Conservation (phyloP, 768 basidiomycete species). For the Kondoa subrosea region DNA sequence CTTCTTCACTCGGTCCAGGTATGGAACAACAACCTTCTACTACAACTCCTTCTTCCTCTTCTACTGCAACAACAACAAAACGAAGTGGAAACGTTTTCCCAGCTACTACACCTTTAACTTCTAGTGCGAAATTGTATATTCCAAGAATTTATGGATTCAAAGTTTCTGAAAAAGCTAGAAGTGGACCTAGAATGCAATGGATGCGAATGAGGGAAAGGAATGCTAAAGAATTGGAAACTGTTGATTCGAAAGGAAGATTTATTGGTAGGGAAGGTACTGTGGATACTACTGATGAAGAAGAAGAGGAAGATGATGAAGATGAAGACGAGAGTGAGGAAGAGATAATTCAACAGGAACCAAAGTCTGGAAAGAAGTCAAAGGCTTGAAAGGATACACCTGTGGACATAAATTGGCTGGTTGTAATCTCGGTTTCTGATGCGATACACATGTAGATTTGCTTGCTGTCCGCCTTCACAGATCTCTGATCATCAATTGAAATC, state of each 20-base stretch:
- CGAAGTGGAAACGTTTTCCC: slow-evolving; percentile 10
- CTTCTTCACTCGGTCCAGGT: too few relatives aligned
- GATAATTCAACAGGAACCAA: neutral
- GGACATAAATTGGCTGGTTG: too few relatives aligned
- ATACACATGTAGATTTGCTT: neutral
- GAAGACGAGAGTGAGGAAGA: slow-evolving; percentile 7
- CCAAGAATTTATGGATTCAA: slow-evolving; percentile 95
- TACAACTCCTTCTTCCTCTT: neutral
- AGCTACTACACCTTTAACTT: slow-evolving; percentile 22
- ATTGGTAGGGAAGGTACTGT: neutral
- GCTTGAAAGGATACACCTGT: too few relatives aligned
- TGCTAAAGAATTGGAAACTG: slow-evolving; percentile 60
- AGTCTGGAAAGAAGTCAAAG: too few relatives aligned
- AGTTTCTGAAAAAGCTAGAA: slow-evolving; percentile 85
- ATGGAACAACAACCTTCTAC: slow-evolving; percentile 18
- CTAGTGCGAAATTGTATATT: slow-evolving; percentile 50
- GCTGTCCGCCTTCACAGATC: neutral
- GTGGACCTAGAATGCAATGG: slow-evolving; percentile 95
- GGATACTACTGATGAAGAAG: neutral
- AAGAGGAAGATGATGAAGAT: slow-evolving; percentile 5
- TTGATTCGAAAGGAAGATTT: slow-evolving; percentile 34
- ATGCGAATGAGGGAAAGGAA: slow-evolving; percentile 68
- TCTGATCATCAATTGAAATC: too few relatives aligned
- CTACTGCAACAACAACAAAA: too few relatives aligned
- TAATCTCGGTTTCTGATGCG: neutral